phyloP scores from a whole-genome alignment of 768 basidiomycete species.

The Paxillus involutus region DNA sequence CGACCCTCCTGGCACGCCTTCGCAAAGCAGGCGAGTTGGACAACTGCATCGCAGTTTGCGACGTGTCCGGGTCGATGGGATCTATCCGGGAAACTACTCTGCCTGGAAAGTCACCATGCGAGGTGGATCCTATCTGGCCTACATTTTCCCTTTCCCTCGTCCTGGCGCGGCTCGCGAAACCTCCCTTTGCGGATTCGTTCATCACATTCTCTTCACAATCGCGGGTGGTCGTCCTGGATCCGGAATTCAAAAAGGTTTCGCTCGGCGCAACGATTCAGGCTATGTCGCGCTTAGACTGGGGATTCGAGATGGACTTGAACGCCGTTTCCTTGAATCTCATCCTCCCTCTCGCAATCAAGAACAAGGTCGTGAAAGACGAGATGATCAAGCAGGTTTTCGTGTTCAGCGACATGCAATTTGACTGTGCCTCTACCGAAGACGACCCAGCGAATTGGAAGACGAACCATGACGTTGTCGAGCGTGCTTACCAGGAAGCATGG shows the following conservation, averaged over 20 bases:
- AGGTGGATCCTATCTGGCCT: too few relatives aligned
- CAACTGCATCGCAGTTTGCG: slow-evolving; percentile 66
- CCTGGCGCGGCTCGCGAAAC: too few relatives aligned
- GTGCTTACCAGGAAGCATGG: too few relatives aligned
- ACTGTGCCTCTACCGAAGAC: slow-evolving; percentile 24
- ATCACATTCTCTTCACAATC: too few relatives aligned
- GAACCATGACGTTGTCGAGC: slow-evolving; percentile 57
- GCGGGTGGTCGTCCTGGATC: too few relatives aligned
- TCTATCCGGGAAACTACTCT: not conserved
- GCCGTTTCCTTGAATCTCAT: slow-evolving; percentile 63
- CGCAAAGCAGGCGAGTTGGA: too few relatives aligned
- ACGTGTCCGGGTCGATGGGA: slow-evolving; percentile 80
- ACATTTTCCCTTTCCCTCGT: too few relatives aligned
- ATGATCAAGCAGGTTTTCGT: too few relatives aligned
- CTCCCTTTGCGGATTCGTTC: too few relatives aligned
- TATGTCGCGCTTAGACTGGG: slow-evolving; percentile 45
- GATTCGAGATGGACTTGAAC: slow-evolving; percentile 60
- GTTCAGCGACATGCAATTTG: slow-evolving; percentile 82
- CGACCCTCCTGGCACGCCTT: too few relatives aligned
- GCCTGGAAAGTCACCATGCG: slow-evolving; percentile 7
- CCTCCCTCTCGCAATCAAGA: slow-evolving; percentile 55
- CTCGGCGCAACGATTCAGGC: too few relatives aligned
- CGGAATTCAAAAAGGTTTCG: too few relatives aligned
- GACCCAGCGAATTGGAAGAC: slow-evolving; percentile 48
- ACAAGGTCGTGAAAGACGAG: slow-evolving; percentile 60